These are phyloP conservation scores for Neurospora sp. DNA, from an alignment of 495 filamentous ascomycete genomes.

Conservation along the genomic window DNA sequence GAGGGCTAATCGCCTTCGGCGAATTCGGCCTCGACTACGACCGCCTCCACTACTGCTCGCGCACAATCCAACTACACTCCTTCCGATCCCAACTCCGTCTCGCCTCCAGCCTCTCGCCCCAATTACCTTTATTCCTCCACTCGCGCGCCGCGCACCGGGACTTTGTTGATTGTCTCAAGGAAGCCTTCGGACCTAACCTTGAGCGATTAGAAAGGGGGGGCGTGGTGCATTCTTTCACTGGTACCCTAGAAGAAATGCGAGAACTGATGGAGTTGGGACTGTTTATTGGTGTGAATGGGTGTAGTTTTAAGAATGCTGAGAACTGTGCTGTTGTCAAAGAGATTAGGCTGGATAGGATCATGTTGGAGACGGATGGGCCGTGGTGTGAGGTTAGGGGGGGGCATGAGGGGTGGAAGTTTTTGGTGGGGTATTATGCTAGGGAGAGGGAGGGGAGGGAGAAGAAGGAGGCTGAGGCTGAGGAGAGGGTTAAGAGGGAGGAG, in stretches of 20 bases:
- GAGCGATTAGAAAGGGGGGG: constrained; percentile 57
- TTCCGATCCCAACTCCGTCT: constrained; percentile 73
- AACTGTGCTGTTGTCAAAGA: constrained; percentile 72
- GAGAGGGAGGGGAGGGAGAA: background rate
- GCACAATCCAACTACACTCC: constrained; percentile 70
- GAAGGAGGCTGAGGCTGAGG: constrained; percentile 2
- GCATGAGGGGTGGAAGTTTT: constrained; percentile 50
- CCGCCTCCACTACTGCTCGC: constrained; percentile 64
- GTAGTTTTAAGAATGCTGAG: constrained; percentile 83
- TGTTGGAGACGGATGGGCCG: constrained; percentile 90
- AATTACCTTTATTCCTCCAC: constrained; percentile 82
- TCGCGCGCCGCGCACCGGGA: constrained; percentile 74
- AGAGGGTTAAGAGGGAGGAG: background rate
- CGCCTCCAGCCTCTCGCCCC: constrained; percentile 53
- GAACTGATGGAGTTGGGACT: constrained; percentile 64
- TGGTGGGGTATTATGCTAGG: constrained; percentile 26
- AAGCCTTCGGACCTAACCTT: constrained; percentile 31
- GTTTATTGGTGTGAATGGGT: constrained; percentile 83
- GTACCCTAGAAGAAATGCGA: constrained; percentile 70
- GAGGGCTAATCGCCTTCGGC: constrained; percentile 67
- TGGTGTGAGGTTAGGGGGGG: constrained; percentile 67
- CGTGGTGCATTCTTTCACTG: constrained; percentile 86
- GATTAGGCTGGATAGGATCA: constrained; percentile 61
- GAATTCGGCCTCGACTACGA: constrained; percentile 97
- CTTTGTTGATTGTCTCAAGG: constrained; percentile 56